Evolutionary conservation across 208 protist genomes (phyloP), one percentile per base, ranked within the genome.

Genomic region (Crithidia acanthocephali): DNA sequence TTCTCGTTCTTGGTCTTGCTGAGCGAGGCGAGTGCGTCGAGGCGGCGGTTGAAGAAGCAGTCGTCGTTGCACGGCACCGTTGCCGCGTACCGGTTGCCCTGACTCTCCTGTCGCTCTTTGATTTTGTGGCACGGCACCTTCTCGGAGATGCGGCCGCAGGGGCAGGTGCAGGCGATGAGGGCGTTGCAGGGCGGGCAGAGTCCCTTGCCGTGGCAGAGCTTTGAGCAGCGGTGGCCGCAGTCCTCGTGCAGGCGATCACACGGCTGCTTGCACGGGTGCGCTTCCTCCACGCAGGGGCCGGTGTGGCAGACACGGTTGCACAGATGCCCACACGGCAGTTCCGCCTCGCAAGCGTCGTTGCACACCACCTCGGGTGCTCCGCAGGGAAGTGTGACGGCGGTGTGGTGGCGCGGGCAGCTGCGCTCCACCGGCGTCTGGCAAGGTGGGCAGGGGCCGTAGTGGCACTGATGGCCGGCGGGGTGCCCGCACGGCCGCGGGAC

Each of bases 361-460:
- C 90, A 95, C 65, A 65, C 58, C 62, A 80, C 75, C 51, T 64
- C 63, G 27, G 56, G 51, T 35, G 35, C 32, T 2, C 62, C 70
- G 27, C 87, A 92, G 7, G 74, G 74, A 27, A 76, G 60, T 30
- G 75, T 75, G 32, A 78, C 44, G 15, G 56, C 23, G 27, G 68
- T 59, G 69, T 92, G 83, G 37, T 83, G 83, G 11, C 90, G 79
- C 0, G 73, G 73, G 70, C 87, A 93, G 33, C 40, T 37, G 45
- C 71, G 66, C 47, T 53, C n/a, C 22, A 93, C 86, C 45, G 64
- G 79, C 52, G 66, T 64, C 51, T 53, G 52, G 62, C 90, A 95
- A 28, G 83, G 79, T 22, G 86, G 84, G 66, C 90, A 95, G 28
- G 86, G 80, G 45, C 85, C 90, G 59, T 81, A 90, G 76, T 95